These are phyloP conservation scores for Styphnolobium japonicum DNA, from an alignment of 306 rosid genomes.

Conservation along the genomic window DNA sequence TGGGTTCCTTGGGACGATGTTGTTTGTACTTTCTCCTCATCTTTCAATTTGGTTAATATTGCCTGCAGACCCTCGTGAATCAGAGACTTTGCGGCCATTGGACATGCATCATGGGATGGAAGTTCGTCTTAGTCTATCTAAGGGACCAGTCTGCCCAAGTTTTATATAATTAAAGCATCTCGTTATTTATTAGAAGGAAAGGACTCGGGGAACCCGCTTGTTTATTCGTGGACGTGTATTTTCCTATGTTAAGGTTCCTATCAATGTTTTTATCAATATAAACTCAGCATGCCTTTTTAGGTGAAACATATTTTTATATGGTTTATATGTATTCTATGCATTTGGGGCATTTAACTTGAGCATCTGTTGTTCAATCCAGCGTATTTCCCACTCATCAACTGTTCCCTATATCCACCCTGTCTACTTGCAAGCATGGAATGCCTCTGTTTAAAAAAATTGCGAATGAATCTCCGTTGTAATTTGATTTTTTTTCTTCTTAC, in stretches of 20 bases:
- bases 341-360: conserved; percentile 23
- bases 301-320: neutral
- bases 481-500: no score
- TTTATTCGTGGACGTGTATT: conserved; percentile 7
- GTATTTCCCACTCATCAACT: neutral
- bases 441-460: no score
- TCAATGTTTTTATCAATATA: neutral
- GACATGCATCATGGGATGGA: conserved; percentile 78
- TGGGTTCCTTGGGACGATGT: neutral
- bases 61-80: conserved; percentile 64
- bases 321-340: neutral
- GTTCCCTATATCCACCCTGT: neutral
- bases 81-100: conserved; percentile 50
- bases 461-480: no score
- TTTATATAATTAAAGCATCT: conserved; percentile 30
- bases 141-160: conserved; percentile 68
- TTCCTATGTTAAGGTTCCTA: conserved; percentile 7
- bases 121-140: conserved; percentile 61
- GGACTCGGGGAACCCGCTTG: neutral
- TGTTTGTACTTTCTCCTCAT: neutral
- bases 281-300: neutral
- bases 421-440: neutral
- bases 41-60: conserved; percentile 2
- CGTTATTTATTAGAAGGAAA: conserved; percentile 6
- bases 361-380: neutral